These are phyloP conservation scores for Nakazawaea pomicola DNA, from an alignment of 805 yeast species.

Conservation along the genomic window DNA sequence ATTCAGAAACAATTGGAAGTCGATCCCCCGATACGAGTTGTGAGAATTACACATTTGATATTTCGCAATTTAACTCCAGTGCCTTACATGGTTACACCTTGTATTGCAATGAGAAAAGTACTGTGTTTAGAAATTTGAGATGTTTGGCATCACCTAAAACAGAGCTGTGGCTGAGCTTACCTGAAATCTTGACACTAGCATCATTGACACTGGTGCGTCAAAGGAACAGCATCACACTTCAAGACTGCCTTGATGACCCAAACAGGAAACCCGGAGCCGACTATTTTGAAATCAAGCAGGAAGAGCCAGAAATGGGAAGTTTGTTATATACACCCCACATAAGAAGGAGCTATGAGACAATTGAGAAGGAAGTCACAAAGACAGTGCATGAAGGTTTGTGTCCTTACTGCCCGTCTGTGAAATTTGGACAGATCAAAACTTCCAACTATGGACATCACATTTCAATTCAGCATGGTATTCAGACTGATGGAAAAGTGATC, in stretches of 20 bases:
- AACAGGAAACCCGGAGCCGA: neutral
- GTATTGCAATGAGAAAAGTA: neutral
- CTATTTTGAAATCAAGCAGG: neutral
- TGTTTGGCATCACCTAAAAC: neutral
- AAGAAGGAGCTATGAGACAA: neutral
- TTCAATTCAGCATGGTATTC: slow-evolving; percentile 26
- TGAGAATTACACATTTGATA: neutral
- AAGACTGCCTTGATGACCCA: neutral
- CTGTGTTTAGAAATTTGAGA: neutral
- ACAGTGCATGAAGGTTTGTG: slow-evolving; percentile 10
- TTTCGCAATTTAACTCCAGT: neutral
- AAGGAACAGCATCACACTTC: neutral
- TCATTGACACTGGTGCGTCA: neutral
- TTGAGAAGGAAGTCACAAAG: neutral
- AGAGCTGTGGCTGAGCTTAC: neutral
- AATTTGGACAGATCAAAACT: slow-evolving; percentile 23
- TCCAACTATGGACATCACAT: slow-evolving; percentile 28
- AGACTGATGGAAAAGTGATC: slow-evolving; percentile 23
- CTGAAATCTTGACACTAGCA: neutral
- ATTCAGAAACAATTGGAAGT: no score
- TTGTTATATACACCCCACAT: slow-evolving; percentile 5
- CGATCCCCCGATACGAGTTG: no score
- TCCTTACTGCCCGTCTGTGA: slow-evolving; percentile 12
- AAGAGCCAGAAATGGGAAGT: neutral
- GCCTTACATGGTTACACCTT: neutral